Evolutionary conservation across 768 basidiomycete species (phyloP).

Genomic region (Amanita brunnescens): DNA sequence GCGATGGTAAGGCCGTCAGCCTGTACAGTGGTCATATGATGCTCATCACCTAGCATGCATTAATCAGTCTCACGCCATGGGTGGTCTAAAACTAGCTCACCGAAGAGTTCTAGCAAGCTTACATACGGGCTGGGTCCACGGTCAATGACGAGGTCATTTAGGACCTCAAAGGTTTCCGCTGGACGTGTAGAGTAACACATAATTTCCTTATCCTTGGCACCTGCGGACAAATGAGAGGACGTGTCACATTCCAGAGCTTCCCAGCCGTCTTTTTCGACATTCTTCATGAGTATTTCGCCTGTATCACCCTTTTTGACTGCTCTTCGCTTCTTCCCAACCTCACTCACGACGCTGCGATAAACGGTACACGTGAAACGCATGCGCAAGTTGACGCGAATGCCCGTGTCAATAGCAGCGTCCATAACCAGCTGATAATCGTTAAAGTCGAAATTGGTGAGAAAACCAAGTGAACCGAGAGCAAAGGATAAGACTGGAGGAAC

Average conservation of each 20-base stretch:
- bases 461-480: slow-evolving; percentile 93
- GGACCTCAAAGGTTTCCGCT: slow-evolving; percentile 89
- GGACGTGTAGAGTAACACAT: slow-evolving; percentile 96
- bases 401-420: slow-evolving; percentile 81
- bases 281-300: slow-evolving; percentile 96
- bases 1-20: slow-evolving; percentile 94
- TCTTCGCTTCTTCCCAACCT: slow-evolving; percentile 57
- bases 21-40: slow-evolving; percentile 99
- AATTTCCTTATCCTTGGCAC: slow-evolving; percentile 85
- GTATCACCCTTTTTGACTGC: slow-evolving; percentile 92
- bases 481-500: slow-evolving; percentile 98
- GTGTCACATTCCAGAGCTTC: slow-evolving; percentile 86
- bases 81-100: slow-evolving; percentile 36
- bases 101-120: slow-evolving; percentile 90
- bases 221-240: slow-evolving; percentile 31
- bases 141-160: slow-evolving; percentile 97
- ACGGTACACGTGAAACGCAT: slow-evolving; percentile 99
- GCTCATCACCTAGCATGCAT: slow-evolving; percentile 72
- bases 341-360: slow-evolving; percentile 80
- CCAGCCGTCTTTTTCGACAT: slow-evolving; percentile 87
- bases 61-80: neutral
- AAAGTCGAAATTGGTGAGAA: slow-evolving; percentile 96
- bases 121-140: slow-evolving; percentile 98
- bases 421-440: slow-evolving; percentile 76
- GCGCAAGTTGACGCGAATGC: slow-evolving; percentile 93